Conservation (phyloP, 441 rosid genomes). For the Raphanus hybrid region DNA sequence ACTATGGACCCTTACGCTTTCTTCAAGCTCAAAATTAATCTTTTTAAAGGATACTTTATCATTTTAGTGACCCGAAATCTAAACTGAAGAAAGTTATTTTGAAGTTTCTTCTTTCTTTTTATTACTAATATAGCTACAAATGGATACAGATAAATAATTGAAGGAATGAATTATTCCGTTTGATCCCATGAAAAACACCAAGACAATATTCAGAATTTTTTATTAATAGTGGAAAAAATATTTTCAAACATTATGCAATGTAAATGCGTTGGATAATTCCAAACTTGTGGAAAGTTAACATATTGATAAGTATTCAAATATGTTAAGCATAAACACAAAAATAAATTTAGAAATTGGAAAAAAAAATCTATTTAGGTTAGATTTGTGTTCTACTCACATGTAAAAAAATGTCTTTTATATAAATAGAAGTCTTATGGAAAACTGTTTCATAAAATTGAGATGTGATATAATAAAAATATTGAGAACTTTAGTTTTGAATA, state of each 20-base stretch:
- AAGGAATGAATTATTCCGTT: background rate
- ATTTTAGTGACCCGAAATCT: background rate
- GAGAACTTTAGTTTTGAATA: no score
- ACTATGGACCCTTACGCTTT: background rate
- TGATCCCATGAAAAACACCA: background rate
- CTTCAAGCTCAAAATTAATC: background rate
- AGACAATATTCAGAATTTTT: background rate
- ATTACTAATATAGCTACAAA: background rate
- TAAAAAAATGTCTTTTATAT: no score
- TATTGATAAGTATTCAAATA: no score
- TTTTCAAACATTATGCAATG: background rate
- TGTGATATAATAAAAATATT: no score
- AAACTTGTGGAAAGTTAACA: no score
- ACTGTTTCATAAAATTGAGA: no score
- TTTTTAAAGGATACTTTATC: background rate
- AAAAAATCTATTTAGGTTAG: no score
- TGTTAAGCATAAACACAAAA: no score
- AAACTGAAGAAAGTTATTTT: background rate
- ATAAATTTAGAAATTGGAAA: no score
- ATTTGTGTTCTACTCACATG: no score
- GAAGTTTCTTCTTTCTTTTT: background rate
- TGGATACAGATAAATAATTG: background rate
- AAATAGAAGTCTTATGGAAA: no score
- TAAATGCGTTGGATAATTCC: no score
- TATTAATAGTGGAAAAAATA: background rate